Evolutionary conservation across 495 filamentous ascomycete species (phyloP).

Genomic region (Aspergillus cavernicola): DNA sequence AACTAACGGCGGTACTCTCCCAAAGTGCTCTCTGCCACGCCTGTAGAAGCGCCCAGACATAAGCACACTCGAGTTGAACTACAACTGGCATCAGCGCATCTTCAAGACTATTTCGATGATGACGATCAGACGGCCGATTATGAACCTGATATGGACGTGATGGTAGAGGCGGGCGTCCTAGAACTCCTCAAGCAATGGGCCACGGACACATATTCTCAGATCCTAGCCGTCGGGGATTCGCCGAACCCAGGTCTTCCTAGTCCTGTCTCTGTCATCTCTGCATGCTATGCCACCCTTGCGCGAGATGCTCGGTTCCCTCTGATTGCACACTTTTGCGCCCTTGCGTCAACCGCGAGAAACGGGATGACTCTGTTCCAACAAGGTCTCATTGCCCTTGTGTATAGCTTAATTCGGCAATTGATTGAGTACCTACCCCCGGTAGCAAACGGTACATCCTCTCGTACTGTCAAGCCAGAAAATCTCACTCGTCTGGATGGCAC

Average conservation of each 20-base stretch:
- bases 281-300: constrained; percentile 35
- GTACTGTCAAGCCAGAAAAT: constrained; percentile 37
- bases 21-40: constrained; percentile 26
- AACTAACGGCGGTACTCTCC: no score
- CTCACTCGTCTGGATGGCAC: constrained; percentile 39
- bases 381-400: constrained; percentile 41
- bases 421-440: constrained; percentile 43
- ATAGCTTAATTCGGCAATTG: constrained; percentile 48
- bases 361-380: constrained; percentile 31
- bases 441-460: constrained; percentile 34
- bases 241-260: constrained; percentile 23
- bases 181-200: constrained; percentile 38
- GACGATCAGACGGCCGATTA: constrained; percentile 37
- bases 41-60: constrained; percentile 33
- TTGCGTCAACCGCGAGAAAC: constrained; percentile 22
- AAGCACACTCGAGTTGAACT: constrained; percentile 40
- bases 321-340: constrained; percentile 42
- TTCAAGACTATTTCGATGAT: constrained; percentile 41
- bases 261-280: constrained; percentile 37
- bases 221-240: constrained; percentile 37
- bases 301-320: constrained; percentile 35
- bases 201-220: constrained; percentile 33
- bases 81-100: constrained; percentile 39
- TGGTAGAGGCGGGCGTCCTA: constrained; percentile 32
- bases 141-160: constrained; percentile 29